Percentiles rank a stretch among this genome's conserved stretches.
phyloP scores from a whole-genome alignment of 148 eudicot species.

The Silene latifolia region DNA sequence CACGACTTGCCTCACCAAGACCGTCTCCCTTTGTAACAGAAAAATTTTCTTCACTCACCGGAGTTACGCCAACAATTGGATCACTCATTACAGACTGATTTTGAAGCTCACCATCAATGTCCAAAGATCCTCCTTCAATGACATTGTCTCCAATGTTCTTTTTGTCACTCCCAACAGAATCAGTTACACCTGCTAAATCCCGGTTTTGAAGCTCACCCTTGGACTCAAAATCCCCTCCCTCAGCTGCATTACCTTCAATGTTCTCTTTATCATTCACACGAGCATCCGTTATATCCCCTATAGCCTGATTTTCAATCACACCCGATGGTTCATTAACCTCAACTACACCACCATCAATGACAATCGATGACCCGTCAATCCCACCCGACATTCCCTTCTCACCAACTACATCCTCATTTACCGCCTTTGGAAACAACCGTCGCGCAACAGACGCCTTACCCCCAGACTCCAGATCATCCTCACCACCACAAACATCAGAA shows the following conservation, averaged over 20 bases:
- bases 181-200: not conserved
- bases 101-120: not conserved
- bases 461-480: not conserved
- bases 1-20: conserved; percentile 4
- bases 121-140: conserved; percentile 2
- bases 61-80: not conserved
- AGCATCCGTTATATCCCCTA: not conserved
- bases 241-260: conserved; percentile 3
- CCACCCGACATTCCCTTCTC: not conserved
- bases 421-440: conserved; percentile 1
- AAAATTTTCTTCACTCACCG: not conserved
- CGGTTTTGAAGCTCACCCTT: conserved; percentile 3
- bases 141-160: not conserved
- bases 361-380: not conserved
- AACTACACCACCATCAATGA: not conserved
- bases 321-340: not conserved
- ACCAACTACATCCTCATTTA: not conserved
- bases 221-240: not conserved
- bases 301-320: conserved; percentile 2
- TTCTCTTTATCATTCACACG: too few species aligned
- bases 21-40: conserved; percentile 8
- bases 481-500: conserved; percentile 4
- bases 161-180: not conserved
- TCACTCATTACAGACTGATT: not conserved
- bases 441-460: conserved; percentile 9